A percentile compares a stretch with the other conserved stretches of the same genome.
phyloP scores from a whole-genome alignment of 108 stramenopile species.

The Cyclotella sp. region DNA sequence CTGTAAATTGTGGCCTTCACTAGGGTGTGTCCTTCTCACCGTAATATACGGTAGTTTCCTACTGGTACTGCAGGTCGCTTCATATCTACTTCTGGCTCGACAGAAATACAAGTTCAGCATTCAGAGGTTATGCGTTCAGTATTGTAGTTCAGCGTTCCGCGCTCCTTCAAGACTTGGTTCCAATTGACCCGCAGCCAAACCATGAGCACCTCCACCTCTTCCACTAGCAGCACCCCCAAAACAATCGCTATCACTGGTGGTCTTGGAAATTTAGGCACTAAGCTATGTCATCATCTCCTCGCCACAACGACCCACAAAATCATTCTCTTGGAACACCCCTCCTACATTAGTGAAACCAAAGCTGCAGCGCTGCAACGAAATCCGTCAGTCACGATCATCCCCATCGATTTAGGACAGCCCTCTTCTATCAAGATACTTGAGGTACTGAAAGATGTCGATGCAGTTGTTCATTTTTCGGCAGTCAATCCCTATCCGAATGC shows the following conservation, averaged over 20 bases:
- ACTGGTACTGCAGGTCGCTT: too few relatives aligned
- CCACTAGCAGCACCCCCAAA: neutral
- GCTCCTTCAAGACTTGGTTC: too few relatives aligned
- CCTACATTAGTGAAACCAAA: constrained; percentile 25
- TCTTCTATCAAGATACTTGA: constrained; percentile 16
- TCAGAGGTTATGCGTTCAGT: too few relatives aligned
- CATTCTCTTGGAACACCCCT: constrained; percentile 53
- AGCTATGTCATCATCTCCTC: constrained; percentile 52
- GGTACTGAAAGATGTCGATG: constrained; percentile 11
- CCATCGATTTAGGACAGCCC: constrained; percentile 40
- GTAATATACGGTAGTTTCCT: too few relatives aligned
- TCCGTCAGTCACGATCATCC: constrained; percentile 33
- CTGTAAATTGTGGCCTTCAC: too few relatives aligned
- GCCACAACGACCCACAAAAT: constrained; percentile 26
- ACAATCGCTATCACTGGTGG: constrained; percentile 56
- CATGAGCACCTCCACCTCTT: constrained; percentile 5
- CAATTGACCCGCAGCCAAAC: neutral
- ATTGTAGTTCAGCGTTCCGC: too few relatives aligned
- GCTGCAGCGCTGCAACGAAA: constrained; percentile 2
- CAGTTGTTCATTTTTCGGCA: constrained; percentile 53
- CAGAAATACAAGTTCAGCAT: too few relatives aligned
- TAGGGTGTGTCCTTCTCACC: too few relatives aligned
- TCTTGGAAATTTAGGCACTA: constrained; percentile 53
- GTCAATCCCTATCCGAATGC: constrained; percentile 62
- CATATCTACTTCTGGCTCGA: too few relatives aligned